phyloP scores from a whole-genome alignment of 2,329 filamentous ascomycete species.

The Tolypocladium ophioglossoides region DNA sequence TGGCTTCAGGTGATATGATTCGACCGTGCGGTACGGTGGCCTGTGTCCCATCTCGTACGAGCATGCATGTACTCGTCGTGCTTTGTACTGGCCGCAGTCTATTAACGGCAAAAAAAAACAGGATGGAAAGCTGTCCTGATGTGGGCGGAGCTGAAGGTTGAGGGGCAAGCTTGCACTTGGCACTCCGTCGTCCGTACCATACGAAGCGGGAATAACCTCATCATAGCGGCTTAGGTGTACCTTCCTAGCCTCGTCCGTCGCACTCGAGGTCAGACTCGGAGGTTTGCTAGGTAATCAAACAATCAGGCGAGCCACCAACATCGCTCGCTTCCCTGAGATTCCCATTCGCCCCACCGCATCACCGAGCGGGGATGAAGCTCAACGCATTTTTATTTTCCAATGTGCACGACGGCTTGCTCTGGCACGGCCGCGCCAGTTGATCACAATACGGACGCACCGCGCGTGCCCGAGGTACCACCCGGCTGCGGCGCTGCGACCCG shows the following conservation, averaged over 20 bases:
- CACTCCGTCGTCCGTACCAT: too few relatives aligned
- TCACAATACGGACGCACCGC: background rate
- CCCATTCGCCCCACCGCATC: constrained; percentile 1
- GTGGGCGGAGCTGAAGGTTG: background rate
- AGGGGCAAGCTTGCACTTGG: background rate
- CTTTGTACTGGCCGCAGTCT: background rate
- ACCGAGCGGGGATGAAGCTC: background rate
- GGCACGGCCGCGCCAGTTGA: background rate
- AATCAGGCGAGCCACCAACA: background rate
- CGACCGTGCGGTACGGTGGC: background rate
- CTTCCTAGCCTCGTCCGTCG: background rate
- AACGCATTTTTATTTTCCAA: background rate
- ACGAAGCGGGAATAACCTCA: background rate
- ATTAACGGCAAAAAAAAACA: background rate
- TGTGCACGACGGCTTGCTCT: background rate
- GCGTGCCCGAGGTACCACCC: background rate
- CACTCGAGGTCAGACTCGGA: too few relatives aligned
- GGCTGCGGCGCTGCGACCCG: background rate
- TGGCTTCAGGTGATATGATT: background rate
- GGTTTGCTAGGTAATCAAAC: background rate
- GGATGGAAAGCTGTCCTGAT: background rate
- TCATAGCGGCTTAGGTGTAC: background rate
- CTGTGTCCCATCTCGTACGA: background rate
- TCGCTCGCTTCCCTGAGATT: background rate
- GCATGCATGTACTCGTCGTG: background rate